Evolutionary conservation across 2,329 filamentous ascomycete species (phyloP), one percentile per base, ranked within the genome.

Genomic region (Sporothrix euskadiensis): DNA sequence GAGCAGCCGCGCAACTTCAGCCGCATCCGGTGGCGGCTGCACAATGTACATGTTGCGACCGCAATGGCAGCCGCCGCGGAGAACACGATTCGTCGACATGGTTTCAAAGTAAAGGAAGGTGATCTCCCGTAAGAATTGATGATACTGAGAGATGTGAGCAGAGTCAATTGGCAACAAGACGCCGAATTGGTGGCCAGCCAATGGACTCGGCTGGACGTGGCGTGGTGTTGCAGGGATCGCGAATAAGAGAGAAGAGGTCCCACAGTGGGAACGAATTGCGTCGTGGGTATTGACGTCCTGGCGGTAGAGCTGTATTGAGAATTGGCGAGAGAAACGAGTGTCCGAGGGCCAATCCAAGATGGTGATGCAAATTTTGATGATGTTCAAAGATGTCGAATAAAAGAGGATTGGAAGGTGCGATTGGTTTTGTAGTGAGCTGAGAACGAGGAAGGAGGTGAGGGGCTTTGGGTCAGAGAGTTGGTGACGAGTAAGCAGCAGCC

Each of bases 1-100:
- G 75, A 94, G 88, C 30, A 97, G 89, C 77, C 90, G 87, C 19
- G 90, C 89, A 69, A 86, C 82, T 47, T 89, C 83, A 54, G 83
- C 82, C 56, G 87, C 84, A 77, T 85, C 82, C 26, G 84, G 81
- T 1, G 94, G 94, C 32, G 95, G 86, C 63, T 88, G 83, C 77
- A 97, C 89, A 73, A 90, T 86, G 83, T 97, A 97, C 79, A 90
- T 87, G 79, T 96, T 97, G 75, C 94, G 89, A 73, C 94, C 94
- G 81, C 94, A 98, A 71, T 91, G 90, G 84, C 94, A 97, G 76
- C 90, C 88, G 78, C 94, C 94, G 76, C 88, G 89, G 73, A 97
- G 86, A 54, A 86, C 86, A 75, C 87, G 83, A 35, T n/a, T 83
- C 6, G 69, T 47, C 49, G 73, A 35, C 71, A 75, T 73, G n/a